These are phyloP conservation scores for Agaricus blazei DNA, from an alignment of 768 basidiomycete genomes.

Conservation along the genomic window DNA sequence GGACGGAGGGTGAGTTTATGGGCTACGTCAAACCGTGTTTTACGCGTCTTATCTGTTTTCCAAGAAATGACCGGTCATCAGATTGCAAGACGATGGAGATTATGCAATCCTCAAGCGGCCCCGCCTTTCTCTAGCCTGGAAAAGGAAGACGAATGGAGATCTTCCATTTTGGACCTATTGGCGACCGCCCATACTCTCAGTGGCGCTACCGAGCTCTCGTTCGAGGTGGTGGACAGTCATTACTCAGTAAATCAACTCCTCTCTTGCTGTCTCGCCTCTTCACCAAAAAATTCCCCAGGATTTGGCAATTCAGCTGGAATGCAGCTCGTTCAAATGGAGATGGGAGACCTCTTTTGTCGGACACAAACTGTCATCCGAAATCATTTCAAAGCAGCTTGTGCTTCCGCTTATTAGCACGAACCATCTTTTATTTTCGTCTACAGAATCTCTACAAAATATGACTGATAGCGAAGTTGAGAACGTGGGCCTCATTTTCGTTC, in stretches of 20 bases:
- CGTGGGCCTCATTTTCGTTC: constrained; percentile 29
- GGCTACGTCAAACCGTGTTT: constrained; percentile 7
- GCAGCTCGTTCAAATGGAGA: constrained; percentile 64
- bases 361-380: constrained; percentile 58
- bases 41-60: constrained; percentile 7
- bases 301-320: constrained; percentile 56
- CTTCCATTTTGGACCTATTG: constrained; percentile 47
- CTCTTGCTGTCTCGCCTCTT: not conserved
- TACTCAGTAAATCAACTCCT: constrained; percentile 45
- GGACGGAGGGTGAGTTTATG: constrained; percentile 58
- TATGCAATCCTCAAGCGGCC: constrained; percentile 41
- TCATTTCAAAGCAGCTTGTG: constrained; percentile 75
- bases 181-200: constrained; percentile 60
- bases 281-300: constrained; percentile 41
- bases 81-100: constrained; percentile 67
- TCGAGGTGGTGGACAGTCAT: constrained; percentile 53
- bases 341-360: constrained; percentile 73
- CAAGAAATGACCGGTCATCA: constrained; percentile 47
- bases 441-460: constrained; percentile 52
- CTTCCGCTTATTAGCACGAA: constrained; percentile 69
- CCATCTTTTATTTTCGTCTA: constrained; percentile 61
- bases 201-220: constrained; percentile 48
- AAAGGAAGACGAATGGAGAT: constrained; percentile 63
- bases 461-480: constrained; percentile 60
- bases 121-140: constrained; percentile 23